phyloP scores from a whole-genome alignment of 331 rosid genomes.

The Cucumis variabilis region DNA sequence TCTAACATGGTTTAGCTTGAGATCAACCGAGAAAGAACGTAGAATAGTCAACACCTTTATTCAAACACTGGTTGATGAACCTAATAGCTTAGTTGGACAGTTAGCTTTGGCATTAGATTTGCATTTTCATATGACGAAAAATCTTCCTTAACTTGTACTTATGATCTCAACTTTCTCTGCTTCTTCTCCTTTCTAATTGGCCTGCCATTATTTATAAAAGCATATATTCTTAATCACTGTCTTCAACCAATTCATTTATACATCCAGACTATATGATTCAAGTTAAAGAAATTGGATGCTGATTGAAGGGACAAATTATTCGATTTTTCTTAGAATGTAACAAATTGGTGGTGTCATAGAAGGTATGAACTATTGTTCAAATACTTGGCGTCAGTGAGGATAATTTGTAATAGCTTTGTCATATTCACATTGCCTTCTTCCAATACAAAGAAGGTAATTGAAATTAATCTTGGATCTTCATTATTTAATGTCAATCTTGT shows the following conservation, averaged over 20 bases:
- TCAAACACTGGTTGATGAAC: no score
- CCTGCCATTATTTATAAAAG: conserved; percentile 73
- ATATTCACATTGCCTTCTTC: conserved; percentile 46
- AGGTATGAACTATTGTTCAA: conserved; percentile 25
- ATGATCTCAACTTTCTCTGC: not conserved
- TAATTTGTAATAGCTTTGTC: conserved; percentile 42
- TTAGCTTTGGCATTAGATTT: conserved; percentile 67
- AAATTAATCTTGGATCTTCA: conserved; percentile 37
- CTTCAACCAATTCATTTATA: conserved; percentile 62
- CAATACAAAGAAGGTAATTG: conserved; percentile 62
- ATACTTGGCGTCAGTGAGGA: conserved; percentile 58
- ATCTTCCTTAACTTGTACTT: conserved; percentile 17
- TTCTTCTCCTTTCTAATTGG: conserved; percentile 53
- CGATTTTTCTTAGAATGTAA: conserved; percentile 22
- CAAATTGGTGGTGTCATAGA: conserved; percentile 20
- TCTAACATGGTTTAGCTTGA: no score
- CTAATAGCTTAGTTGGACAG: no score
- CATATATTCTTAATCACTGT: conserved; percentile 74
- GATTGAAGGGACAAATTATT: conserved; percentile 32
- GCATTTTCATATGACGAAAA: conserved; percentile 40
- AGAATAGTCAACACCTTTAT: no score
- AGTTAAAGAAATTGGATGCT: conserved; percentile 23
- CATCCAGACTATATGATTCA: conserved; percentile 57
- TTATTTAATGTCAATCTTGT: not conserved
- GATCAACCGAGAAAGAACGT: no score